These are phyloP conservation scores for Apiotrichum montevideense DNA, from an alignment of 1,284 basidiomycete genomes.

Conservation along the genomic window DNA sequence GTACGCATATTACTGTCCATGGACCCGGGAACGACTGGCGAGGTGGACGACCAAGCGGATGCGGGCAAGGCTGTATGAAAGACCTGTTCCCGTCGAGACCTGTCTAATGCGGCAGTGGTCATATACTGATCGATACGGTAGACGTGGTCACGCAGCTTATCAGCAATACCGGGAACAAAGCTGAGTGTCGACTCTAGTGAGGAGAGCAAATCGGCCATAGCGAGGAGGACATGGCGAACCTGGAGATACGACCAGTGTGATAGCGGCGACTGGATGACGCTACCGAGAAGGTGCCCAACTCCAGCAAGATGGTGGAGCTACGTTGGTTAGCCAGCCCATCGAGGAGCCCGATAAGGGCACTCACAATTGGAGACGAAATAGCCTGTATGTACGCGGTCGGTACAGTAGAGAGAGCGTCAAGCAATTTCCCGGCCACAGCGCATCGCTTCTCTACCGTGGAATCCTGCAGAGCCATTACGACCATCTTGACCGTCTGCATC, in stretches of 20 bases:
- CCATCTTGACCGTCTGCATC: slow-evolving; percentile 44
- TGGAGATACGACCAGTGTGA: slow-evolving; percentile 40
- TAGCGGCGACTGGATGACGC: slow-evolving; percentile 39
- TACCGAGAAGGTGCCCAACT: slow-evolving; percentile 44
- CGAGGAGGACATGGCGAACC: slow-evolving; percentile 38
- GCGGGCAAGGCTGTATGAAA: slow-evolving; percentile 15
- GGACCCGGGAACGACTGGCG: not conserved
- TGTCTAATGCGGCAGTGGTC: slow-evolving; percentile 29
- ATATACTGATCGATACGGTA: slow-evolving; percentile 43
- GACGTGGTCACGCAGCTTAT: slow-evolving; percentile 36
- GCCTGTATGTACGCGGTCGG: slow-evolving; percentile 42
- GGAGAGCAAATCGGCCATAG: slow-evolving; percentile 36
- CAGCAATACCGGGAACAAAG: slow-evolving; percentile 30
- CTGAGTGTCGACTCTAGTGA: slow-evolving; percentile 30
- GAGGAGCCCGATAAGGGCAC: slow-evolving; percentile 6
- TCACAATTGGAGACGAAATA: slow-evolving; percentile 35
- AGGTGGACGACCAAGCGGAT: slow-evolving; percentile 5
- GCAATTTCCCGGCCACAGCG: slow-evolving; percentile 40
- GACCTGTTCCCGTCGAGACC: slow-evolving; percentile 12
- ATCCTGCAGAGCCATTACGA: slow-evolving; percentile 34
- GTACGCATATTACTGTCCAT: slow-evolving; percentile 1
- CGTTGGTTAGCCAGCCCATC: not conserved
- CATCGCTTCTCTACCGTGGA: slow-evolving; percentile 39
- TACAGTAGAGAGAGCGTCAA: slow-evolving; percentile 38
- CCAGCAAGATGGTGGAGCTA: slow-evolving; percentile 45